A percentile compares a stretch with the other conserved stretches of the same genome.
Evolutionary conservation across 352 stramenopile genomes (phyloP).

Genomic region (Pythium myriotylum): DNA sequence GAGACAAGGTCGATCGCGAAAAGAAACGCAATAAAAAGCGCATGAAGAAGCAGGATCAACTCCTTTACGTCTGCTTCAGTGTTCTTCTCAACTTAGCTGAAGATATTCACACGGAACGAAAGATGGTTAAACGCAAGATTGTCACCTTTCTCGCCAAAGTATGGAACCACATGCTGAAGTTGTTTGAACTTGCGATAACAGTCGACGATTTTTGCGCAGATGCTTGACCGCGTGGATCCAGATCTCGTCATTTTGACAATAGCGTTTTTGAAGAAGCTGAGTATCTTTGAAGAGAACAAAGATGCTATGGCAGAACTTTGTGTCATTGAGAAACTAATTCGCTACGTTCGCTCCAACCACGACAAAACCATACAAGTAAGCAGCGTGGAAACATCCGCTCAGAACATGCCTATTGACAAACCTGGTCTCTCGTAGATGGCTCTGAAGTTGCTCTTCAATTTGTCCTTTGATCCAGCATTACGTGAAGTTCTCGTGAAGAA

Average conservation of each 20-base stretch:
- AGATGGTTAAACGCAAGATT: conserved; percentile 96
- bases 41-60: conserved; percentile 92
- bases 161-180: neutral
- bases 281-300: conserved; percentile 96
- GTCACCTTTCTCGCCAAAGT: conserved; percentile 82
- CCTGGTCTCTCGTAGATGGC: conserved; percentile 44
- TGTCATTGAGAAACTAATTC: conserved; percentile 76
- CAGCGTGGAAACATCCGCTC: no score
- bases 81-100: conserved; percentile 95
- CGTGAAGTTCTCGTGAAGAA: conserved; percentile 87
- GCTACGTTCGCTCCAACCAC: conserved; percentile 81
- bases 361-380: conserved; percentile 81
- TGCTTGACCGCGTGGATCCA: conserved; percentile 86
- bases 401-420: no score
- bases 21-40: conserved; percentile 88
- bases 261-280: conserved; percentile 93
- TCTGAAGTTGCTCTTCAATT: conserved; percentile 93
- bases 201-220: conserved; percentile 30
- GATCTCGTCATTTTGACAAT: conserved; percentile 91
- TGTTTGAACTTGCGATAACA: neutral
- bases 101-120: conserved; percentile 92
- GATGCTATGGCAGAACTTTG: conserved; percentile 87
- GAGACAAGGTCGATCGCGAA: conserved; percentile 75
- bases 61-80: conserved; percentile 93
- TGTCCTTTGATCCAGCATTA: conserved; percentile 92